Conservation (phyloP, 495 filamentous ascomycete genomes). For the Paragyromitra xinjiangensis region DNA sequence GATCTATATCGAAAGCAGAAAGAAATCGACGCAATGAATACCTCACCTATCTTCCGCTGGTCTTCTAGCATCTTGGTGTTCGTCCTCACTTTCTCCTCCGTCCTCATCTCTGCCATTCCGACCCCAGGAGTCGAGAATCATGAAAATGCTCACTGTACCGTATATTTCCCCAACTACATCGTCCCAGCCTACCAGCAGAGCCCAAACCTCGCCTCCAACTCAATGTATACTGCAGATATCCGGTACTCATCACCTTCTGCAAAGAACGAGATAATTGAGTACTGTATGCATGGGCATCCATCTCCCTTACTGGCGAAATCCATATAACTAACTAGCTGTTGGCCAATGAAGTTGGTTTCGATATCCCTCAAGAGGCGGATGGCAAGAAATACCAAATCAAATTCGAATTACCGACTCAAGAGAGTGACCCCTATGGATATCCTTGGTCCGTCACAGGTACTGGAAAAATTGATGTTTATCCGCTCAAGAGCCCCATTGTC, state of each 20-base stretch:
- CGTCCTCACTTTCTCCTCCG: background rate
- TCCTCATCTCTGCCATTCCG: conserved; percentile 10
- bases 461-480: conserved; percentile 16
- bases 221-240: background rate
- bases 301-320: background rate
- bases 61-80: conserved; percentile 16
- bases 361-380: conserved; percentile 1
- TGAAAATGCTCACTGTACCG: background rate
- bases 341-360: conserved; percentile 30
- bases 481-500: background rate
- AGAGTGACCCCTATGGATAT: conserved; percentile 1
- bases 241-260: background rate
- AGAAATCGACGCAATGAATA: conserved; percentile 22
- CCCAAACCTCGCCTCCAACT: background rate
- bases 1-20: background rate
- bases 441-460: conserved; percentile 12
- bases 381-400: conserved; percentile 7
- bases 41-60: background rate
- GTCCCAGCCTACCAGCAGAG: conserved; percentile 1
- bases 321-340: conserved; percentile 1
- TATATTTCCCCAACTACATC: background rate
- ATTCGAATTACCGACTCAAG: conserved; percentile 3
- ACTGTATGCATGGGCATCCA: conserved; percentile 7
- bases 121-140: background rate
- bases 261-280: background rate